Evolutionary conservation across 2,329 filamentous ascomycete genomes (phyloP), one percentile per base, ranked within the genome.

Genomic region (Leptographium wingfieldii): DNA sequence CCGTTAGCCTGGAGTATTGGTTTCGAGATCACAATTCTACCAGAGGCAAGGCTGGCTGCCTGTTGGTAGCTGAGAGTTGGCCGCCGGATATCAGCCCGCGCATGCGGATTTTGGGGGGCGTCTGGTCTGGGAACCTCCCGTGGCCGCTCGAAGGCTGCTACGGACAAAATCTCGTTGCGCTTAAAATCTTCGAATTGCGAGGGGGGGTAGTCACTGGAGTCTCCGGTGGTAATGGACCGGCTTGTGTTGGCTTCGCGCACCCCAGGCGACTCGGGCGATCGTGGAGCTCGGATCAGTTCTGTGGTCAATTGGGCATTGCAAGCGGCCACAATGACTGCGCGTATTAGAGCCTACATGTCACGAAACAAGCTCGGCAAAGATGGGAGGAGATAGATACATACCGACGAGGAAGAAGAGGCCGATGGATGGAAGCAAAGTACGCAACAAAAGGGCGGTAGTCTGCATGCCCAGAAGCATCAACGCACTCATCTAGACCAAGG

Each of bases 131-230:
- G 61, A 1, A 66, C 69, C 52, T 71, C 66, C 25, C 70, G 67
- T 5, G 68, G 69, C 59, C 69, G 71, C 48, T 68, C 60, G 56
- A 75, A 76, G 2, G 72, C 70, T 1, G 70, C 69, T 27, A 73
- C 69, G 1, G 72, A 69, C 55, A 70, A 68, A 27, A 71, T 67
- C 12, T 73, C 73, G n/a, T 69, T 67, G 9, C 68, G 70, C 66
- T 80, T 80, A 4, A 80, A 60, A 55, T 80, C 77, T 58, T 80
- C 76, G 60, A 77, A 80, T 56, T 74, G 75, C 46, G 70, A 74
- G 3, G 76, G 74, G 0, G 76, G 74, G 33, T 74, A 75, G 16
- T 73, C 72, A 19, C 65, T 59, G 14, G 75, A 74, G 54, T 74
- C 72, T 7, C 74, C 72, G 9, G 76, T 75, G 0, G 74, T 73